Percentiles rank a stretch among this genome's conserved stretches.
These are phyloP conservation scores for Aspergillus saccharolyticus DNA, from an alignment of 495 filamentous ascomycete genomes.

Conservation along the genomic window DNA sequence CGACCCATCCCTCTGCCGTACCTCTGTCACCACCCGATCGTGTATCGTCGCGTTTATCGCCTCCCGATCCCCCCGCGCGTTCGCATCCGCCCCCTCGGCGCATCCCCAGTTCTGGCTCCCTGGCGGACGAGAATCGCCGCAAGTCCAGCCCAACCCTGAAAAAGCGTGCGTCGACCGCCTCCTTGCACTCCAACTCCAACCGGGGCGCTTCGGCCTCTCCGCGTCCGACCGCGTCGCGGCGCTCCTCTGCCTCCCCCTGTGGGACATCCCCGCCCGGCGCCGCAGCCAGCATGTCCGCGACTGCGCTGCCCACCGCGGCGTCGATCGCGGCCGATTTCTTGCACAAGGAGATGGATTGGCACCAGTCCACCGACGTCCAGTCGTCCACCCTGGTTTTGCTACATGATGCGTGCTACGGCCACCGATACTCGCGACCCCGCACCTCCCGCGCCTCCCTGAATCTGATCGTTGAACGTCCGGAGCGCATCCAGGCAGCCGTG, in stretches of 20 bases:
- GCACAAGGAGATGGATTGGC: conserved; percentile 59
- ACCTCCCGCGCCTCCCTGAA: conserved; percentile 58
- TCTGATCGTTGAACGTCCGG: conserved; percentile 85
- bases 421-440: conserved; percentile 79
- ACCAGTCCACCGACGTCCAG: conserved; percentile 47
- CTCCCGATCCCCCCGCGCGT: conserved; percentile 27
- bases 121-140: conserved; percentile 46
- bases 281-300: conserved; percentile 16
- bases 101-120: conserved; percentile 46
- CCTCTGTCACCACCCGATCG: conserved; percentile 38
- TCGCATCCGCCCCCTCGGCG: conserved; percentile 38
- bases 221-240: conserved; percentile 34
- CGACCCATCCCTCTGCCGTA: conserved; percentile 44
- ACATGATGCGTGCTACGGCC: conserved; percentile 91
- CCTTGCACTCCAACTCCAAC: conserved; percentile 37
- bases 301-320: conserved; percentile 50
- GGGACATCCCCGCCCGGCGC: conserved; percentile 34
- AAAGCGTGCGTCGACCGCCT: conserved; percentile 42
- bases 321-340: conserved; percentile 68
- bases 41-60: conserved; percentile 29
- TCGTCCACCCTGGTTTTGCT: conserved; percentile 75
- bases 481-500: conserved; percentile 80
- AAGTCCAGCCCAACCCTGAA: conserved; percentile 40
- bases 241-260: conserved; percentile 44
- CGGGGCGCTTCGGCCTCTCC: conserved; percentile 30